Evolutionary conservation across 2,329 filamentous ascomycete genomes (phyloP), one percentile per base, ranked within the genome.

Genomic region (Penicillium nordicum): DNA sequence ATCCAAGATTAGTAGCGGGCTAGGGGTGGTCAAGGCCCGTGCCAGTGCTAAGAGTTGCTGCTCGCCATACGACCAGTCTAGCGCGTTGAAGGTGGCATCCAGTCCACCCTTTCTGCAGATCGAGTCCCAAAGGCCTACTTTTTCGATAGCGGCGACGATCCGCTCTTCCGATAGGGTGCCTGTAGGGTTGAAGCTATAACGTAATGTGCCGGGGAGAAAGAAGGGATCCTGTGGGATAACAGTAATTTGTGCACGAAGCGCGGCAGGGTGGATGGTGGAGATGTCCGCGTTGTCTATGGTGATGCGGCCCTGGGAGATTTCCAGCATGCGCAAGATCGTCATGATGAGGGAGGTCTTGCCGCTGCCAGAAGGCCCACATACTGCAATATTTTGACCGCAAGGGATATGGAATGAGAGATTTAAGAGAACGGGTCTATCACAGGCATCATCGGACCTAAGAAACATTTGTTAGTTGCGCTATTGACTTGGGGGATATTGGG

Each of bases 1-100:
- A 40, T 66, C 63, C 10, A 66, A 27, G n/a, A 64, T 54, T 1
- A 65, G 3, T 11, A 65, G 44, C 74, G 79, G 41, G 62, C 46
- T 51, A 9, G 42, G 32, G 29, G 44, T 46, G 7, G 82, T 60
- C 14, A 82, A 63, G 0, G 79, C 76, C 47, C 81, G 67, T 0
- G 80, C 79, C 0, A 83, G 67, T 40, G 74, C 76, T 49, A 83
- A 78, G 0, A 83, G 68, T 64, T 84, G 81, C 45, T 73, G 73
- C 64, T 84, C 77, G 0, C 81, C 80, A 43, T 79, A 75, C 0
- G 77, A 80, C 5, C 79, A 63, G 1, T 64, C 62, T 1, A 74
- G 59, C 3, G 68, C 61, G 1, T 63, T 57, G 32, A 80, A 63
- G 1, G 71, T 65, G 0, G 62, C 66, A n/a, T 76, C 67, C 0